Percentiles rank a stretch among this genome's conserved stretches.
Evolutionary conservation across 169 alveolate genomes (phyloP).

Genomic region (Babesia gibsoni): DNA sequence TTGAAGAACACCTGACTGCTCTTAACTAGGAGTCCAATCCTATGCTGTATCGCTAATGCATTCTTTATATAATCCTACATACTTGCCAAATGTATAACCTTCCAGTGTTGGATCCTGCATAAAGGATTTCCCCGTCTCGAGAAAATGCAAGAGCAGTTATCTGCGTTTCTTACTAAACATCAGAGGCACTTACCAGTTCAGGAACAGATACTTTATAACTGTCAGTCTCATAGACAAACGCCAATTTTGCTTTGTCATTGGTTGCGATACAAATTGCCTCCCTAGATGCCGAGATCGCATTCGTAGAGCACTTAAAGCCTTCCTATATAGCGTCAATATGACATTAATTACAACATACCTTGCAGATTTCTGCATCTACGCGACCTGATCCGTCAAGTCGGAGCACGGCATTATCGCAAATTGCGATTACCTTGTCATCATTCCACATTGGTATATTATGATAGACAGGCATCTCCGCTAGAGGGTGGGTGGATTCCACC

Average conservation of each 20-base stretch:
- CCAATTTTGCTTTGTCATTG: constrained; percentile 52
- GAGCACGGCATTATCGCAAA: constrained; percentile 31
- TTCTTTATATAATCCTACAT: neutral
- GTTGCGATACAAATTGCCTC: constrained; percentile 28
- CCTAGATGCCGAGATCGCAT: constrained; percentile 30
- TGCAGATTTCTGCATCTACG: constrained; percentile 24
- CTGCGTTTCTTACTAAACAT: neutral
- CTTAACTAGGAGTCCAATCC: constrained; percentile 32
- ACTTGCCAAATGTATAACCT: constrained; percentile 60
- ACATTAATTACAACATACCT: neutral
- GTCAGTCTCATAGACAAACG: constrained; percentile 34
- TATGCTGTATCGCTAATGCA: neutral
- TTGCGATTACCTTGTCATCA: constrained; percentile 44
- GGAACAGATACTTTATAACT: constrained; percentile 58
- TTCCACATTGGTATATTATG: constrained; percentile 9
- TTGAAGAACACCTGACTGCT: constrained; percentile 48
- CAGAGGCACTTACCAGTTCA: constrained; percentile 24
- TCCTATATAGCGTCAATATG: constrained; percentile 5
- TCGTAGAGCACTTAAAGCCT: constrained; percentile 12
- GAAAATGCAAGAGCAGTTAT: constrained; percentile 43
- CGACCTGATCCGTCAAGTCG: constrained; percentile 38
- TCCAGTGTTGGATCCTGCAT: constrained; percentile 46
- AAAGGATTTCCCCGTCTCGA: constrained; percentile 36
- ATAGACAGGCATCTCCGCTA: neutral
- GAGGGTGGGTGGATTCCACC: too few species aligned